phyloP scores from a whole-genome alignment of 139 green algal genomes.

The Ettlia oleoabundans region DNA sequence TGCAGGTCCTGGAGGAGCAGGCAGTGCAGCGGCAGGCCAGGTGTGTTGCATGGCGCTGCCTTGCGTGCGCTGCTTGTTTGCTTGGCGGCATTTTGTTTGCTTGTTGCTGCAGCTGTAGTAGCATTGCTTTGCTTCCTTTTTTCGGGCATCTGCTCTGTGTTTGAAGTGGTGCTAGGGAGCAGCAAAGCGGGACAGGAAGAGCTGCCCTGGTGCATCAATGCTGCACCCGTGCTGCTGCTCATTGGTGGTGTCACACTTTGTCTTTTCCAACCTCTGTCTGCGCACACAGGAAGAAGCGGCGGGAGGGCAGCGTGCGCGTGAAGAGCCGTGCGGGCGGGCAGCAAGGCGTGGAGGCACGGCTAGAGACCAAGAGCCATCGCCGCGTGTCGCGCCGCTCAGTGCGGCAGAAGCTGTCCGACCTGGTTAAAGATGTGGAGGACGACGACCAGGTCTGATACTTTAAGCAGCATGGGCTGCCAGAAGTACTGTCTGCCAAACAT shows the following conservation, averaged over 20 bases:
- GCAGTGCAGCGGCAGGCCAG: constrained; percentile 34
- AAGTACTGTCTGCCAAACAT: neutral
- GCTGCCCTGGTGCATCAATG: too few species aligned
- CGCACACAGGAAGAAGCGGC: constrained; percentile 50
- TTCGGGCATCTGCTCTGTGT: too few species aligned
- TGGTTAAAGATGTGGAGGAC: constrained; percentile 32
- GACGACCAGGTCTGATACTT: constrained; percentile 24
- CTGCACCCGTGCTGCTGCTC: neutral
- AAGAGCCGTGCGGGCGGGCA: constrained; percentile 71
- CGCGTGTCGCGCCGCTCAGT: constrained; percentile 53
- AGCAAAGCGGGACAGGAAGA: too few species aligned
- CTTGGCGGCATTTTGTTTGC: neutral
- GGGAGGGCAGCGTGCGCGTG: constrained; percentile 68
- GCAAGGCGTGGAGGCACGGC: constrained; percentile 70
- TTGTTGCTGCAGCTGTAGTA: neutral
- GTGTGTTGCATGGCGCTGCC: neutral
- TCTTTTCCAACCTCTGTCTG: constrained; percentile 14
- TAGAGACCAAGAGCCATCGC: constrained; percentile 80
- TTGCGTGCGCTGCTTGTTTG: neutral
- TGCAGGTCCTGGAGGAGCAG: constrained; percentile 57
- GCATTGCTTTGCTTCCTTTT: too few species aligned
- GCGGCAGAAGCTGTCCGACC: constrained; percentile 40
- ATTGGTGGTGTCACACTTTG: neutral
- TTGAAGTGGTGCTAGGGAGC: too few species aligned
- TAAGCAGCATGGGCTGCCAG: neutral